Evolutionary conservation across 148 eudicot genomes (phyloP).

Genomic region (Amaranthus cruentus): DNA sequence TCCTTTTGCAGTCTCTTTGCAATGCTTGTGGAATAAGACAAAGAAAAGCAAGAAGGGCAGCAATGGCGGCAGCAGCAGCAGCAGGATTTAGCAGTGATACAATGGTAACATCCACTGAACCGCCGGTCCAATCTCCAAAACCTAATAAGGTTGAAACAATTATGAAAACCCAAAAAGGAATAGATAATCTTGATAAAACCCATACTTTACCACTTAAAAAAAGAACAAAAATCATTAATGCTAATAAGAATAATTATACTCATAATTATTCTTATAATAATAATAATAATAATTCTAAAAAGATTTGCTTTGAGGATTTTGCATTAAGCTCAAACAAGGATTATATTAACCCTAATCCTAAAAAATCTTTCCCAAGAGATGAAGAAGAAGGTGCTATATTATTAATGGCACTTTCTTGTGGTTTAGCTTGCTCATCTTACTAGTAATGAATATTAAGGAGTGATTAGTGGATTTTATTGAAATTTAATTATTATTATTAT

Average conservation of each 20-base stretch:
- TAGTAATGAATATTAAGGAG: not conserved
- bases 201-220: conserved; percentile 29
- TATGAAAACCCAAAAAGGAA: conserved; percentile 14
- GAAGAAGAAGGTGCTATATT: conserved; percentile 65
- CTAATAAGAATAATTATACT: conserved; percentile 6
- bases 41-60: conserved; percentile 54
- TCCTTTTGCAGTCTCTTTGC: conserved; percentile 46
- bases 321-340: conserved; percentile 22
- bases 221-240: conserved; percentile 27
- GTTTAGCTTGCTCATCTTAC: conserved; percentile 32
- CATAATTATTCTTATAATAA: not conserved
- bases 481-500: not conserved
- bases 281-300: not conserved
- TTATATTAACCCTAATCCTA: conserved; percentile 12
- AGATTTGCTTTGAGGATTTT: conserved; percentile 14
- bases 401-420: conserved; percentile 59
- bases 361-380: conserved; percentile 35
- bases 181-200: conserved; percentile 5
- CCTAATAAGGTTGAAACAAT: conserved; percentile 8
- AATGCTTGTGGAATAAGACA: conserved; percentile 62
- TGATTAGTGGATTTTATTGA: not conserved
- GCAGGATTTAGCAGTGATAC: conserved; percentile 5
- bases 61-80: conserved; percentile 36
- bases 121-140: conserved; percentile 9
- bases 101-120: not conserved